These are phyloP conservation scores for Trypanosoma vivax DNA, from an alignment of 208 protist genomes.

Conservation along the genomic window DNA sequence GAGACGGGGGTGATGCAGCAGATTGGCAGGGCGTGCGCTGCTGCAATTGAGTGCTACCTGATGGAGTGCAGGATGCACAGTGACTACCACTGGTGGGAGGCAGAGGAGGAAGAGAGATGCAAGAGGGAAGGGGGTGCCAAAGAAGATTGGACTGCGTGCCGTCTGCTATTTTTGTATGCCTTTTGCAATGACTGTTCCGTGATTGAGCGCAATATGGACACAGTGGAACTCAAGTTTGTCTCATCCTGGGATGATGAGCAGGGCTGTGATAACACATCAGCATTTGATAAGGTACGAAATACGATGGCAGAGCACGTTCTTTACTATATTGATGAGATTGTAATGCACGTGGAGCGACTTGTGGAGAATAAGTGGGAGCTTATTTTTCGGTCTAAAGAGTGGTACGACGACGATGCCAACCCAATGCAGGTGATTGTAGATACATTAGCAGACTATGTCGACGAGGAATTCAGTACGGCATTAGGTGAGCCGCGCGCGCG, in stretches of 20 bases:
- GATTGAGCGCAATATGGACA: constrained; percentile 83
- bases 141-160: constrained; percentile 68
- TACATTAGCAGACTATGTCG: constrained; percentile 76
- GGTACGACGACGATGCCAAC: constrained; percentile 63
- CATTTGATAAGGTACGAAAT: constrained; percentile 72
- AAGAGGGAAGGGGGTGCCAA: constrained; percentile 16
- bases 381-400: constrained; percentile 59
- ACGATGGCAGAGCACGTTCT: constrained; percentile 50
- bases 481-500: constrained; percentile 55
- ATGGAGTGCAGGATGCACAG: constrained; percentile 65
- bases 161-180: constrained; percentile 76
- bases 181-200: constrained; percentile 83
- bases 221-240: constrained; percentile 79
- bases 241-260: constrained; percentile 61
- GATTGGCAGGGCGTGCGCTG: constrained; percentile 67
- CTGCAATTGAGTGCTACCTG: constrained; percentile 71
- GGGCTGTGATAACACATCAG: constrained; percentile 15
- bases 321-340: constrained; percentile 84
- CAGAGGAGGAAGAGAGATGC: constrained; percentile 28
- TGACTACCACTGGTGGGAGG: constrained; percentile 84
- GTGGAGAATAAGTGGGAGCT: constrained; percentile 65
- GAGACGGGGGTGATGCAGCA: constrained; percentile 67
- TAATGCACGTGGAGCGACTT: constrained; percentile 70
- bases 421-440: constrained; percentile 78
- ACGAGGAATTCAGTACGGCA: constrained; percentile 75